Conservation (phyloP, 2,329 filamentous ascomycete species). For the Penicillium concentricum region DNA sequence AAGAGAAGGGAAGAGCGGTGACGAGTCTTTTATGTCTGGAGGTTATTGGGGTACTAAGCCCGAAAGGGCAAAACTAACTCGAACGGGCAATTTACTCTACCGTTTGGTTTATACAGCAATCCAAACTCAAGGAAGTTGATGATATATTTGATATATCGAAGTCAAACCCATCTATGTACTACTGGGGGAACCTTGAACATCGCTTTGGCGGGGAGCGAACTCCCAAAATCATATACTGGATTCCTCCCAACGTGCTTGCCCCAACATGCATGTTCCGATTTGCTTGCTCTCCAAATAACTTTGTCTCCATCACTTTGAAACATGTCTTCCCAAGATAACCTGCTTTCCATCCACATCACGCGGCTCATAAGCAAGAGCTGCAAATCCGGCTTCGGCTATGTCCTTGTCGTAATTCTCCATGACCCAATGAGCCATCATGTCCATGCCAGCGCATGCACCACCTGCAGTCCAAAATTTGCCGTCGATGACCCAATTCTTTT, state of each 20-base stretch:
- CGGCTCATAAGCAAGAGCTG: background rate
- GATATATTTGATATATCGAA: too few species aligned
- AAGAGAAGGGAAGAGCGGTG: too few species aligned
- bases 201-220: background rate
- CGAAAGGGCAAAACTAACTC: too few species aligned
- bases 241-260: background rate
- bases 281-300: background rate
- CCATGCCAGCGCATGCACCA: background rate
- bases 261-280: background rate
- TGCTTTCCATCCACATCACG: background rate
- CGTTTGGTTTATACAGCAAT: too few species aligned
- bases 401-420: background rate
- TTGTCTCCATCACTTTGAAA: background rate
- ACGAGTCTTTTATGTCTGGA: too few species aligned
- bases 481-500: background rate
- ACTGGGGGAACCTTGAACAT: too few species aligned
- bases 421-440: conserved; percentile 1
- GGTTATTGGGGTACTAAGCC: too few species aligned
- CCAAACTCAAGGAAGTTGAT: too few species aligned
- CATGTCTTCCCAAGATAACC: background rate
- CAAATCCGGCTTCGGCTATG: background rate
- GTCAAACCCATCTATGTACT: too few species aligned
- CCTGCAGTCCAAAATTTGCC: background rate
- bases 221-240: background rate
- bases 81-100: too few species aligned